Base-by-base conservation (phyloP, 768 basidiomycete species). In the Kwoniella sp. region DNA sequence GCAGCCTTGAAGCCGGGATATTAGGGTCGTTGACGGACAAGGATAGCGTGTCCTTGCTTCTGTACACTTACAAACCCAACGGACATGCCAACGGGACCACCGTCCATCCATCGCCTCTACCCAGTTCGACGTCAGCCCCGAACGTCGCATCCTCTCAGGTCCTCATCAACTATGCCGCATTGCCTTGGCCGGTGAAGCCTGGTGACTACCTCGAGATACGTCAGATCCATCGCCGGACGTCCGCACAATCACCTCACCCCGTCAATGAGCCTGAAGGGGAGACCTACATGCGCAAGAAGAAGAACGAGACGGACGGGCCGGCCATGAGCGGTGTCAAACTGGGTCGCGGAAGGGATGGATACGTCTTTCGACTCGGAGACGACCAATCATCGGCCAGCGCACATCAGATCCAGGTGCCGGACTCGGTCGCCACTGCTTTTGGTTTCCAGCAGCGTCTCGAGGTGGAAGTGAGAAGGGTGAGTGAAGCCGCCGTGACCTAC, bases 211-310 rank as follows among this genome's bases (percentile, higher is more conserved):
- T 65, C 25, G 67, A 69, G 45, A 63, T 69, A 5, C 48, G 67
- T 12, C 56, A 63, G 22, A 55, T 59, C 17, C 43, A 55, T 27
- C 43, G 47, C 8, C 38, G 53, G 8, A 20, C 40, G 15, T 20
- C 40, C 11, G n/a, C 22, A 3, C 33, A 54, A 17, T 15, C 25
- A 8, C 37, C 38, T 20, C 19, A 36, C 5, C 36, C 23, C 17
- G 46, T 50, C 2, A 31, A 38, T 20, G 28, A 33, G 36, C 53
- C 45, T 3, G 84, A 59, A 83, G 84, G 36, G 88, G 77, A 80
- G 52, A 25, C 52, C 6, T 39, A 50, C 26, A 47, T 11, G 38
- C 9, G 37, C 9, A 39, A 28, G 20, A 46, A 54, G 39, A 78
- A 86, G 38, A 66, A 77, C 39, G 86, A 83, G 61, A 32, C 57